A percentile compares a stretch with the other conserved stretches of the same genome.
phyloP scores from a whole-genome alignment of 2,329 filamentous ascomycete genomes.

The Trichoderma sp. region DNA sequence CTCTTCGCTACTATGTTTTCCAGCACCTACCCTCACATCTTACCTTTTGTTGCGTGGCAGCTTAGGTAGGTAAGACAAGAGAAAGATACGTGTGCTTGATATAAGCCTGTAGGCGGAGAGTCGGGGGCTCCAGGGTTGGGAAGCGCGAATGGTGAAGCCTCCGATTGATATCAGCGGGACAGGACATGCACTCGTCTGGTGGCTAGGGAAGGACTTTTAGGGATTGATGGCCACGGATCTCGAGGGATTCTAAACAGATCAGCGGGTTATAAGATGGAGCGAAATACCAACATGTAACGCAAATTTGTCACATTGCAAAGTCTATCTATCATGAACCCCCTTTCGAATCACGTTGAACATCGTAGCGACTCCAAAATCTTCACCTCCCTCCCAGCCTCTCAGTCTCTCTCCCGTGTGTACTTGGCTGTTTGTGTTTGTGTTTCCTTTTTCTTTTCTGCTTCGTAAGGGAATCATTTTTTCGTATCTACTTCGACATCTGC shows the following conservation, averaged over 20 bases:
- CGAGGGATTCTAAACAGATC: too few species aligned
- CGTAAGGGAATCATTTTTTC: conserved; percentile 14
- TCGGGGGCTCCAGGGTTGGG: neutral
- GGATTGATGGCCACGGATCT: too few species aligned
- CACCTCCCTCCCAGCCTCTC: too few species aligned
- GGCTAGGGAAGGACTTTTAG: too few species aligned
- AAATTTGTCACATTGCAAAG: conserved; percentile 28
- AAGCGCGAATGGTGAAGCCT: neutral
- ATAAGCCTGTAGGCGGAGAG: neutral
- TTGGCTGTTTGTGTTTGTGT: neutral
- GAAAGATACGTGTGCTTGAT: neutral
- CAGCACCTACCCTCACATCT: neutral
- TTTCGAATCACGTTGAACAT: conserved; percentile 10
- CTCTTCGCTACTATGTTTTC: neutral
- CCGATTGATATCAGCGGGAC: neutral
- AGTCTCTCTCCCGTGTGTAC: neutral
- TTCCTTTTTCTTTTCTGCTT: neutral
- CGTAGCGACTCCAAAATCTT: neutral
- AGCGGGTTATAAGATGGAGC: neutral
- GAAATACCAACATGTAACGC: neutral
- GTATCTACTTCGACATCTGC: conserved; percentile 2
- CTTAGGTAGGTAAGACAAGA: too few species aligned
- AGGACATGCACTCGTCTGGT: neutral
- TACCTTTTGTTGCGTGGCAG: neutral
- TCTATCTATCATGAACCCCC: conserved; percentile 30